Percentiles rank a stretch among this genome's conserved stretches.
phyloP scores from a whole-genome alignment of 1,284 basidiomycete genomes.

The Fistulinella cinereoalba region DNA sequence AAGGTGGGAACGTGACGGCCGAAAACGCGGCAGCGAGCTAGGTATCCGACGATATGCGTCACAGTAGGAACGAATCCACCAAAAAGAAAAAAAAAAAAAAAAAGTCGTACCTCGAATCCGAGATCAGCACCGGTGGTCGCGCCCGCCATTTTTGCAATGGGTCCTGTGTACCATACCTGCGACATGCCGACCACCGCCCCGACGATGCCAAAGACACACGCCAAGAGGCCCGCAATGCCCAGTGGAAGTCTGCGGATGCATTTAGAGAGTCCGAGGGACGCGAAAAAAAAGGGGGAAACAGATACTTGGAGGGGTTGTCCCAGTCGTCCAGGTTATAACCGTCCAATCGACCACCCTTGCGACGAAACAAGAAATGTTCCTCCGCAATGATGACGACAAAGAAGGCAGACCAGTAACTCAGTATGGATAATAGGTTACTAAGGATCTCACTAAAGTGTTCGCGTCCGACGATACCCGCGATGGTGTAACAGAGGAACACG shows the following conservation, averaged over 20 bases:
- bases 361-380: constrained; percentile 58
- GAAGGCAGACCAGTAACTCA: constrained; percentile 66
- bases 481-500: constrained; percentile 52
- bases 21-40: constrained; percentile 47
- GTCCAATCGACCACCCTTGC: constrained; percentile 40
- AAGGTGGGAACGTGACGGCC: constrained; percentile 40
- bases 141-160: constrained; percentile 44
- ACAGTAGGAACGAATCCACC: no score
- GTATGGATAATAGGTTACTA: constrained; percentile 50
- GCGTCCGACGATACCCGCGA: constrained; percentile 60
- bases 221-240: constrained; percentile 52
- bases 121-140: constrained; percentile 48
- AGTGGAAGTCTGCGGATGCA: constrained; percentile 42
- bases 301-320: constrained; percentile 45
- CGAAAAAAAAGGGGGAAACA: background rate
- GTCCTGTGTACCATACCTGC: constrained; percentile 52
- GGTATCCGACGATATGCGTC: background rate
- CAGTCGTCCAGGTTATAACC: constrained; percentile 59
- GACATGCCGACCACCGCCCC: constrained; percentile 52
- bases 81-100: background rate
- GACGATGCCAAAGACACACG: constrained; percentile 45
- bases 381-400: constrained; percentile 57
- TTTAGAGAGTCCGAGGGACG: background rate
- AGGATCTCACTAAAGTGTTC: constrained; percentile 60
- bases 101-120: constrained; percentile 49